phyloP scores from a whole-genome alignment of 768 basidiomycete genomes.

The Lactarius tabidus region DNA sequence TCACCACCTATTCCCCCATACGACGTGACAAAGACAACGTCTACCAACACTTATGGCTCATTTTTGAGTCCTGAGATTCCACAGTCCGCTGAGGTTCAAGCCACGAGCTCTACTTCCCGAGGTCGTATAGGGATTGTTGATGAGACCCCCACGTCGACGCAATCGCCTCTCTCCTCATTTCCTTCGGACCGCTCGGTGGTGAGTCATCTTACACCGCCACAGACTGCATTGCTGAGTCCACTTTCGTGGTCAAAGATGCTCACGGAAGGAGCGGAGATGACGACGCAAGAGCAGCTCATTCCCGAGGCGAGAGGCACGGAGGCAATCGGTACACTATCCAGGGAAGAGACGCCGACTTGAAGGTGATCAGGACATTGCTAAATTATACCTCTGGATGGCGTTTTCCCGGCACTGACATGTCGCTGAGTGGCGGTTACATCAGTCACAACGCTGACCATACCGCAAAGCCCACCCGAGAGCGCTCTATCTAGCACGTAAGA shows the following conservation, averaged over 20 bases:
- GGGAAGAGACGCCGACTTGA: too few relatives aligned
- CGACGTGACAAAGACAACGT: neutral
- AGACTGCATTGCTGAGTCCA: neutral
- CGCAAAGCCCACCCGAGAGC: neutral
- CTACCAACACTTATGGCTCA: neutral
- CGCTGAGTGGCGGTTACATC: neutral
- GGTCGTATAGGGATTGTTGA: neutral
- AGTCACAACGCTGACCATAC: neutral
- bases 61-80: neutral
- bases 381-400: neutral
- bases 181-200: neutral
- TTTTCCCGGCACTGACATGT: neutral
- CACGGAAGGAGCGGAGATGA: too few relatives aligned
- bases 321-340: too few relatives aligned
- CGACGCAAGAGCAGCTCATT: too few relatives aligned
- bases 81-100: neutral
- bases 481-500: neutral
- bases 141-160: neutral
- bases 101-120: neutral
- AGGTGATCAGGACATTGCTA: neutral
- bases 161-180: neutral
- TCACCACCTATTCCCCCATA: neutral
- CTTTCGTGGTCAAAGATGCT: too few relatives aligned
- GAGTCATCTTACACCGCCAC: neutral
- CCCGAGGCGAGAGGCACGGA: too few relatives aligned